phyloP scores from a whole-genome alignment of 768 basidiomycete species.

The Lactarius quietus region DNA sequence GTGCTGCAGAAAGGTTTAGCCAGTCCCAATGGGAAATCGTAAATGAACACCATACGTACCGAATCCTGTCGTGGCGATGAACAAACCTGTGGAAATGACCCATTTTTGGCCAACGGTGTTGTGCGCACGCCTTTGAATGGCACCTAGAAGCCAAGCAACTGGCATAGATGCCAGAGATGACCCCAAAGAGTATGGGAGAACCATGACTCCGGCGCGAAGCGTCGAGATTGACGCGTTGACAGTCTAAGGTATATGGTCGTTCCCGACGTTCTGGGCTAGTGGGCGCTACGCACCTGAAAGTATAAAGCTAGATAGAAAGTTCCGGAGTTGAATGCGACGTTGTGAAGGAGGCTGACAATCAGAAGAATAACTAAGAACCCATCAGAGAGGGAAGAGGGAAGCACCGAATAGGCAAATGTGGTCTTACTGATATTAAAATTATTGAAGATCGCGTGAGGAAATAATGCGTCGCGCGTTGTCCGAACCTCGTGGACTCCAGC shows the following conservation, averaged over 20 bases:
- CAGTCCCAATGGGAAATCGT: not conserved
- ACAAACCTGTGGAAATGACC: constrained; percentile 59
- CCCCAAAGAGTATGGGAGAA: constrained; percentile 82
- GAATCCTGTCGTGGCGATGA: constrained; percentile 67
- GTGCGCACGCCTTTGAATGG: constrained; percentile 52
- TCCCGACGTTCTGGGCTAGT: not conserved
- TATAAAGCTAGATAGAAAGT: constrained; percentile 84
- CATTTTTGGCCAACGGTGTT: constrained; percentile 64
- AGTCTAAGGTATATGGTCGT: constrained; percentile 41
- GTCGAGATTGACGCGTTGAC: constrained; percentile 63
- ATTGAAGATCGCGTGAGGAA: constrained; percentile 61
- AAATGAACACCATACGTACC: constrained; percentile 41
- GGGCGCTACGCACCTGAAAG: constrained; percentile 56
- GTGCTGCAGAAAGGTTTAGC: constrained; percentile 41
- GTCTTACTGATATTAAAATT: constrained; percentile 56
- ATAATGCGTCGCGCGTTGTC: constrained; percentile 66
- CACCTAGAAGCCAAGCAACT: constrained; percentile 77
- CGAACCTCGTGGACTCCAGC: constrained; percentile 67
- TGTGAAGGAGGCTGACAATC: constrained; percentile 72
- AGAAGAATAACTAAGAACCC: constrained; percentile 56
- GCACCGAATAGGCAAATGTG: not conserved
- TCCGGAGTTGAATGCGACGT: constrained; percentile 77
- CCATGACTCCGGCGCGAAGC: constrained; percentile 64
- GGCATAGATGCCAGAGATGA: constrained; percentile 84
- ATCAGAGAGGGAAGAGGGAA: constrained; percentile 19